Conservation (phyloP, 2,329 filamentous ascomycete genomes). For the Blastomyces percursus region DNA sequence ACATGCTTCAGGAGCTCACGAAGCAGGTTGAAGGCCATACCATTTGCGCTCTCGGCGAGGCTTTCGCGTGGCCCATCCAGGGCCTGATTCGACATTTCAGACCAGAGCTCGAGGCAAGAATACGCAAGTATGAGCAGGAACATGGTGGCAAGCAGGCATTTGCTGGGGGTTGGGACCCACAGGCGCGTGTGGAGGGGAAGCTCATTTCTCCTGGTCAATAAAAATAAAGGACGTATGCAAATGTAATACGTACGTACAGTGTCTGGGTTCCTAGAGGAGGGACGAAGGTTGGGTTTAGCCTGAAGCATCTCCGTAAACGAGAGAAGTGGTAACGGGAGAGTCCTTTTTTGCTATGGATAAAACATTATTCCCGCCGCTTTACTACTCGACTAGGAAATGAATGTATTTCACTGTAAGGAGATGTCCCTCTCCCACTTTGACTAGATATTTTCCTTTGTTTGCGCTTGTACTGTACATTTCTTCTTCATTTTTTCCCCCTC, state of each 20-base stretch:
- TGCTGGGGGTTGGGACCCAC: slow-evolving; percentile 78
- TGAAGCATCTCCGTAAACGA: background rate
- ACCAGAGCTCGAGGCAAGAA: slow-evolving; percentile 84
- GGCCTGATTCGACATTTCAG: slow-evolving; percentile 97
- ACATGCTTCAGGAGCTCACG: slow-evolving; percentile 98
- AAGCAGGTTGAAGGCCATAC: slow-evolving; percentile 99
- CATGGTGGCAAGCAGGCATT: slow-evolving; percentile 53
- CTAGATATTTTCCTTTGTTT: background rate
- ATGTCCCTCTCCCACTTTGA: background rate
- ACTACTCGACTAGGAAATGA: background rate
- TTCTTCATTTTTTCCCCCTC: background rate
- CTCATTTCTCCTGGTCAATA: slow-evolving; percentile 86
- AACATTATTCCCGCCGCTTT: background rate
- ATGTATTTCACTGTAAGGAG: background rate
- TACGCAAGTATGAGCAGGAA: slow-evolving; percentile 66
- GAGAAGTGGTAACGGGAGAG: background rate
- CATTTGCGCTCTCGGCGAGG: slow-evolving; percentile 94
- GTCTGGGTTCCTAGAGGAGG: background rate
- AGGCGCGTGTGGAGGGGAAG: slow-evolving; percentile 64
- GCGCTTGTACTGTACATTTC: background rate
- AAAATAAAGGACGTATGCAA: background rate
- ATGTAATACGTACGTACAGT: background rate
- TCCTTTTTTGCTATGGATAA: background rate
- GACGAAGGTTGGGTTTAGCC: background rate
- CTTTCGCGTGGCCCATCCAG: slow-evolving; percentile 97